Percentiles rank a stretch among this genome's conserved stretches.
Conservation (phyloP, 306 rosid species). For the Medicago lupulina region DNA sequence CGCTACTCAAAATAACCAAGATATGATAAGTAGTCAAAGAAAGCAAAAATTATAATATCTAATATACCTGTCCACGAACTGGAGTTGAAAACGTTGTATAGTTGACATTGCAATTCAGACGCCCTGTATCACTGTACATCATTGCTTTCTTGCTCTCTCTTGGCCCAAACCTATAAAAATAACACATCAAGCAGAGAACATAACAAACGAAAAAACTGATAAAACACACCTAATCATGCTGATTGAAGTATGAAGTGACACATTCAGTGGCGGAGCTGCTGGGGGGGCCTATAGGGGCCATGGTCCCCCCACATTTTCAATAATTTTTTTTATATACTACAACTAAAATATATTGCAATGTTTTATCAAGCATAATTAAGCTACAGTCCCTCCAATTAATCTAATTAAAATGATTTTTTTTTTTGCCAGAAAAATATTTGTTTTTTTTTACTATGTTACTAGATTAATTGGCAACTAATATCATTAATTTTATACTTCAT, state of each 20-base stretch:
- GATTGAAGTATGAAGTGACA: conserved; percentile 14
- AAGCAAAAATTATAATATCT: conserved; percentile 1
- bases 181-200: conserved; percentile 34
- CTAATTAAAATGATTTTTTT: too few relatives aligned
- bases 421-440: too few relatives aligned
- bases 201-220: conserved; percentile 7
- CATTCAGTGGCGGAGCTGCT: too few relatives aligned
- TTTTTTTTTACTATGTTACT: too few relatives aligned
- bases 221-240: conserved; percentile 11
- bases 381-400: too few relatives aligned
- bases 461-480: too few relatives aligned
- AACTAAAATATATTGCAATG: too few relatives aligned
- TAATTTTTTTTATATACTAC: too few relatives aligned
- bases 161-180: conserved; percentile 78
- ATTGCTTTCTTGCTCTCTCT: conserved; percentile 98
- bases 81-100: conserved; percentile 85
- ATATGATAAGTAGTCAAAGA: conserved; percentile 7
- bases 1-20: conserved; percentile 13
- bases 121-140: conserved; percentile 89
- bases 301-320: too few relatives aligned
- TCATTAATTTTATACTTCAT: too few relatives aligned
- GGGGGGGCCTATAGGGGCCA: too few relatives aligned
- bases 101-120: conserved; percentile 87
- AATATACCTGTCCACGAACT: conserved; percentile 78
- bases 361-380: too few relatives aligned